Evolutionary conservation across 1,284 basidiomycete genomes (phyloP), one percentile per base, ranked within the genome.

Genomic region (Sanguinoderma infundibulare): DNA sequence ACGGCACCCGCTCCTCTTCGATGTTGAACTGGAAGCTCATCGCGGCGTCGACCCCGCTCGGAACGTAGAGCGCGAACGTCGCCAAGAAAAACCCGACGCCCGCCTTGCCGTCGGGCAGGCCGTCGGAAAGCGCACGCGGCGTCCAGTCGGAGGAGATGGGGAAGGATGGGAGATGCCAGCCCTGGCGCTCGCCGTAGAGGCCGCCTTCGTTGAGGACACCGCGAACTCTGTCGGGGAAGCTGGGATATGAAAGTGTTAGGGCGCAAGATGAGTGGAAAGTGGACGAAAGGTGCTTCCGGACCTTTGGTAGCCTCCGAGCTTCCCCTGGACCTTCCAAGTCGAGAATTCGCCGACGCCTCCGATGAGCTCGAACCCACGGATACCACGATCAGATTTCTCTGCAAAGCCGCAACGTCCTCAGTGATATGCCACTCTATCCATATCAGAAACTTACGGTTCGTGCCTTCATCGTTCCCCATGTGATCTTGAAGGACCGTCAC

Each of bases 81-180:
- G 91, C 88, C 15, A 90, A 81, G 75, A 92, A 94, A 79, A 94
- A 94, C 1, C 89, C 91, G 12, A 93, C 83, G 2, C 91, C 90
- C 0, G 90, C 83, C 14, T 70, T 64, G 9, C 75, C 76, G 38
- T 75, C 72, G 0, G 87, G 87, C 5, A 92, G 78, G 5, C 89
- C 90, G 20, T 77, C 69, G 1, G 81, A 77, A 9, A 90, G 75
- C n/a, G 83, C 77, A 49, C 87, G 82, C 12, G 68, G 60, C 5
- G 69, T 69, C 92, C 92, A 94, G n/a, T n/a, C n/a, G 9, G 72
- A 70, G 1, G 84, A 83, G 2, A 83, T 85, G 59, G 90, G 79
- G 72, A 87, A 93, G 10, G 83, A 85, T 0, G 92, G 92, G 3
- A 94, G 82, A 73, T 94, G 92, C 91, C 92, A 94, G 14, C 92